Conservation (phyloP, 2,329 filamentous ascomycete genomes). For the Cladosporium sp. region DNA sequence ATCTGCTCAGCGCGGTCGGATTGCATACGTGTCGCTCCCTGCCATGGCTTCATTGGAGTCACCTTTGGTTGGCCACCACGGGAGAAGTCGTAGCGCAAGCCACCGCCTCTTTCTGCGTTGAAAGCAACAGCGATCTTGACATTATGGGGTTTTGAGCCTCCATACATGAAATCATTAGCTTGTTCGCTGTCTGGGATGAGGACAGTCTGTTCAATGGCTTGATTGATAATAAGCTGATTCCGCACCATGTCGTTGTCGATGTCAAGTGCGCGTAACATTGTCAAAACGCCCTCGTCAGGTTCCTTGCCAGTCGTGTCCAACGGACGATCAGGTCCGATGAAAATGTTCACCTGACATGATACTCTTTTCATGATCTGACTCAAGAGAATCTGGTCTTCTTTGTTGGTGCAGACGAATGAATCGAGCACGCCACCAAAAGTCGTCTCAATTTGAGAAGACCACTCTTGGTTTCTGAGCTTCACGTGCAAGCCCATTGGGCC, state of each 20-base stretch:
- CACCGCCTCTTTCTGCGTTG: constrained; percentile 57
- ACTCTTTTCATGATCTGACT: constrained; percentile 59
- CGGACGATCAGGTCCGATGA: constrained; percentile 56
- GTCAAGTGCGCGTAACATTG: constrained; percentile 71
- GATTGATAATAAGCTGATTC: constrained; percentile 77
- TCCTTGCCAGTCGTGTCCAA: constrained; percentile 65
- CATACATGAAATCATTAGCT: constrained; percentile 66
- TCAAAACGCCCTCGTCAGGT: constrained; percentile 68
- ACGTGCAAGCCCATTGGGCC: constrained; percentile 81
- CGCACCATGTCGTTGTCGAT: constrained; percentile 76
- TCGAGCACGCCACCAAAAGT: constrained; percentile 66
- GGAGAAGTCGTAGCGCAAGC: constrained; percentile 55
- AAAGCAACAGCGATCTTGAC: constrained; percentile 69
- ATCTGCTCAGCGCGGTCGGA: constrained; percentile 29
- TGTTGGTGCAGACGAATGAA: constrained; percentile 76
- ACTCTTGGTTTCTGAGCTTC: constrained; percentile 70
- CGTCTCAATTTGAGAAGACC: constrained; percentile 78
- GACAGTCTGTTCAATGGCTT: constrained; percentile 77
- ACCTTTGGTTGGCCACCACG: constrained; percentile 47
- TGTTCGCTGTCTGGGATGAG: constrained; percentile 65
- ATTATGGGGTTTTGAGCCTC: constrained; percentile 56
- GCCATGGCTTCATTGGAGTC: constrained; percentile 51
- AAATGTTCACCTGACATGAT: constrained; percentile 49
- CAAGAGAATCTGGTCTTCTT: constrained; percentile 68
- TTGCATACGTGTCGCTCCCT: constrained; percentile 56